Conservation (phyloP, 2,329 filamentous ascomycete genomes). For the Neofusicoccum kwambonambiense region DNA sequence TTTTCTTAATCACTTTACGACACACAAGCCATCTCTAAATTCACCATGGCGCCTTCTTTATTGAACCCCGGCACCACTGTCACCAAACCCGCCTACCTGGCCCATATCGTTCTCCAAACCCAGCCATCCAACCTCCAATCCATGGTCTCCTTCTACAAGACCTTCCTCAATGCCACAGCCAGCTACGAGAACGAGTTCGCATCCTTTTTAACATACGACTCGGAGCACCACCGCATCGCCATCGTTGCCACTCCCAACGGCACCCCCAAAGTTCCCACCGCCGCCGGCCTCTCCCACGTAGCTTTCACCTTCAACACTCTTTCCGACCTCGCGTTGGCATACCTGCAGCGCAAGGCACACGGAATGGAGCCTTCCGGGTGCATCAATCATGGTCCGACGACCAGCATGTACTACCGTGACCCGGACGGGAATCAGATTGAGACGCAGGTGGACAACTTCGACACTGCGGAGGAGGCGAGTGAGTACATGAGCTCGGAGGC, state of each 20-base stretch:
- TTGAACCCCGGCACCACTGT: neutral
- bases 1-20: neutral
- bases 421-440: slow-evolving; percentile 52
- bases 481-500: slow-evolving; percentile 39
- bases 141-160: slow-evolving; percentile 40
- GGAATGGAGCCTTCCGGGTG: slow-evolving; percentile 45
- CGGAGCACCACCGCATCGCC: slow-evolving; percentile 51
- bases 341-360: slow-evolving; percentile 35
- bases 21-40: neutral
- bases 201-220: slow-evolving; percentile 47
- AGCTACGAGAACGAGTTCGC: slow-evolving; percentile 24
- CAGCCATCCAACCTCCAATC: slow-evolving; percentile 24
- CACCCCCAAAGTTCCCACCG: slow-evolving; percentile 22
- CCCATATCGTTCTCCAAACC: slow-evolving; percentile 32
- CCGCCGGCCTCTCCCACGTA: slow-evolving; percentile 42
- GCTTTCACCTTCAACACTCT: slow-evolving; percentile 43
- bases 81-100: slow-evolving; percentile 20
- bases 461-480: slow-evolving; percentile 30
- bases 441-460: slow-evolving; percentile 38
- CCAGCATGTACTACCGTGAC: slow-evolving; percentile 50
- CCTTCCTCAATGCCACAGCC: slow-evolving; percentile 37
- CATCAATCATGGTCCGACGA: slow-evolving; percentile 51
- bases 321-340: slow-evolving; percentile 36
- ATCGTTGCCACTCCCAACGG: slow-evolving; percentile 32
- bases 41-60: neutral